Evolutionary conservation across 306 rosid species (phyloP).

Genomic region (Dryas alaskensis): DNA sequence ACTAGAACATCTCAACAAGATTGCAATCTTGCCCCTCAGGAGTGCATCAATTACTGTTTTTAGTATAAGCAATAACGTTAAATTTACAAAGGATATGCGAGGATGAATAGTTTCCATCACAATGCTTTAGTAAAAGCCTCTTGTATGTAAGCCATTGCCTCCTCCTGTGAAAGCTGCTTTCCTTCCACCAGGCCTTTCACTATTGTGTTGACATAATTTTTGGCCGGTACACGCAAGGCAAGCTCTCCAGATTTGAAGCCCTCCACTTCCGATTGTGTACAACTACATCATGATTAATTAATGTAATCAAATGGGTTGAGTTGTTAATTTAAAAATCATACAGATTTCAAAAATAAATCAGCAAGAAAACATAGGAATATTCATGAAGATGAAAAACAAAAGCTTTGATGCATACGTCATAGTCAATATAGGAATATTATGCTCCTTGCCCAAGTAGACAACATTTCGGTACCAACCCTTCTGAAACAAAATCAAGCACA

Average conservation of each 20-base stretch:
- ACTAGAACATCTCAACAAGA: background rate
- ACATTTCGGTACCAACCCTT: constrained; percentile 65
- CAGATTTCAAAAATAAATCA: background rate
- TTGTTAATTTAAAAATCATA: background rate
- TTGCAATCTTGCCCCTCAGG: background rate
- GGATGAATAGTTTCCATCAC: constrained; percentile 18
- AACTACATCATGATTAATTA: constrained; percentile 39
- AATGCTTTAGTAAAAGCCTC: constrained; percentile 51
- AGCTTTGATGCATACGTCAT: constrained; percentile 64
- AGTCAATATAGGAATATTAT: constrained; percentile 57
- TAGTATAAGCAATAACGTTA: background rate
- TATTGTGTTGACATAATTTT: constrained; percentile 52
- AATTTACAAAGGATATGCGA: constrained; percentile 10
- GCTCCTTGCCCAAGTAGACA: constrained; percentile 68
- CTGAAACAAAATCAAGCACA: constrained; percentile 39
- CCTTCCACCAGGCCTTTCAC: constrained; percentile 73
- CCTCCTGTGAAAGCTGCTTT: constrained; percentile 59
- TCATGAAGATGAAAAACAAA: background rate
- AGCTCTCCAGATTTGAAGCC: constrained; percentile 58
- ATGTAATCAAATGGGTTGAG: background rate
- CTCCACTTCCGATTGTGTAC: constrained; percentile 37
- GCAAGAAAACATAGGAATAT: background rate
- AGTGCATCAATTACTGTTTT: background rate
- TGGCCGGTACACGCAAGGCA: constrained; percentile 52
- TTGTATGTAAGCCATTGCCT: constrained; percentile 57